phyloP scores from a whole-genome alignment of 345 rosid species.

The Reutealis trisperma region DNA sequence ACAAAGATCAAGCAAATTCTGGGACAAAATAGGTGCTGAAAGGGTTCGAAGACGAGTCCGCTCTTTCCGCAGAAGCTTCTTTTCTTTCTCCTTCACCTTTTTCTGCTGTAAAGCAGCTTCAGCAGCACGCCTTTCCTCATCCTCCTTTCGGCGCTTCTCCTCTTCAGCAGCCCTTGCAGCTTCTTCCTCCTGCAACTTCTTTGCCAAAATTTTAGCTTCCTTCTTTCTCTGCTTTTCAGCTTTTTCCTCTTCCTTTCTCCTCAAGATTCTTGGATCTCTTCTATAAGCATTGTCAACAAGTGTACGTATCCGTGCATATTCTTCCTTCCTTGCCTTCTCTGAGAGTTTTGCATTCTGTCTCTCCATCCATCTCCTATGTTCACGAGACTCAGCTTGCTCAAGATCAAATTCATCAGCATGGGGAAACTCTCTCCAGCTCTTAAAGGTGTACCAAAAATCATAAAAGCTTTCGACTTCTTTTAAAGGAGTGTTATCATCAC shows the following conservation, averaged over 20 bases:
- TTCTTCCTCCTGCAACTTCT: conserved; percentile 87
- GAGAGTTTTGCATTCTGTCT: conserved; percentile 88
- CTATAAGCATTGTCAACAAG: conserved; percentile 94
- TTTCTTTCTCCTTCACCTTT: conserved; percentile 85
- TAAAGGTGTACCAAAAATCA: conserved; percentile 86
- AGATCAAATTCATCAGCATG: conserved; percentile 94
- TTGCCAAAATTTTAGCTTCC: conserved; percentile 76
- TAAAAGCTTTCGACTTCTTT: conserved; percentile 82
- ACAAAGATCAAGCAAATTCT: conserved; percentile 55
- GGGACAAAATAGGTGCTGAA: conserved; percentile 59
- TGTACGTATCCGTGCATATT: conserved; percentile 73
- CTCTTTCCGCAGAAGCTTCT: conserved; percentile 92
- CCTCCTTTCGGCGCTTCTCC: conserved; percentile 72
- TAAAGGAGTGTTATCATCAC: conserved; percentile 64
- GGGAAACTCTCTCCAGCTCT: conserved; percentile 99
- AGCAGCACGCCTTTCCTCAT: conserved; percentile 75
- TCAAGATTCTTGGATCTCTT: conserved; percentile 81
- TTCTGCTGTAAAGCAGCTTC: conserved; percentile 84
- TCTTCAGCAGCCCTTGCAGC: conserved; percentile 80
- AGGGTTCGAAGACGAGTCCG: conserved; percentile 78
- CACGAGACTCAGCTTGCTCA: conserved; percentile 96
- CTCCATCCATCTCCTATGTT: conserved; percentile 99
- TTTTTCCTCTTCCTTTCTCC: conserved; percentile 81
- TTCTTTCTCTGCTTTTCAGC: conserved; percentile 92
- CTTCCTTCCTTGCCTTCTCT: conserved; percentile 92